Conservation (phyloP, 2,329 filamentous ascomycete genomes). For the Eurotiales sp. region DNA sequence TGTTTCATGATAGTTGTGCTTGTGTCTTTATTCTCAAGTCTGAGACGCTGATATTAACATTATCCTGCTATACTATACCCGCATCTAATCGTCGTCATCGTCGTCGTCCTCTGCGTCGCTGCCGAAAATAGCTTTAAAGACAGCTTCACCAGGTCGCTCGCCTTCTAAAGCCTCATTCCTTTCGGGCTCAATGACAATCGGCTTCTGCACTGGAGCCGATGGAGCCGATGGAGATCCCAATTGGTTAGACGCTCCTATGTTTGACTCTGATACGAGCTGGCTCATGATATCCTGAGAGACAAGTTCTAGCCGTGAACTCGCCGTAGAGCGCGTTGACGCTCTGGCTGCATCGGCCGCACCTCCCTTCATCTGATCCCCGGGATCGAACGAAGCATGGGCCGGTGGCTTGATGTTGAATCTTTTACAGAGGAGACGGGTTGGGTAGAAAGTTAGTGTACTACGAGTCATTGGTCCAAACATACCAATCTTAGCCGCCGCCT, state of each 20-base stretch:
- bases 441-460: slow-evolving; percentile 67
- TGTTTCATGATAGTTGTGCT: too few relatives aligned
- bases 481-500: slow-evolving; percentile 79
- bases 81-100: slow-evolving; percentile 9
- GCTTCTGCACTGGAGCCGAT: slow-evolving; percentile 12
- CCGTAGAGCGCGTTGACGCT: slow-evolving; percentile 25
- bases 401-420: slow-evolving; percentile 85
- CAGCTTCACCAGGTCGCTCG: slow-evolving; percentile 69
- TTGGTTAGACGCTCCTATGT: slow-evolving; percentile 21
- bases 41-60: too few relatives aligned
- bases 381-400: slow-evolving; percentile 59
- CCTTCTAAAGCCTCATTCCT: slow-evolving; percentile 75
- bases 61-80: too few relatives aligned
- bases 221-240: slow-evolving; percentile 15
- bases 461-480: slow-evolving; percentile 93
- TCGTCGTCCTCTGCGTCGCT: slow-evolving; percentile 70
- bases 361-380: slow-evolving; percentile 37
- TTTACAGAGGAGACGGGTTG: slow-evolving; percentile 84
- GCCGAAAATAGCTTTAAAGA: slow-evolving; percentile 92
- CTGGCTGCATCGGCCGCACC: slow-evolving; percentile 17
- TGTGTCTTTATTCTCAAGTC: too few relatives aligned
- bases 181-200: slow-evolving; percentile 60
- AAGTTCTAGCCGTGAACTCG: slow-evolving; percentile 39
- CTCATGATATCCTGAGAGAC: slow-evolving; percentile 55
- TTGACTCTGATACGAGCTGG: slow-evolving; percentile 50